These are phyloP conservation scores for Elongisporangium undulatum DNA, from an alignment of 352 stramenopile genomes.

Conservation along the genomic window DNA sequence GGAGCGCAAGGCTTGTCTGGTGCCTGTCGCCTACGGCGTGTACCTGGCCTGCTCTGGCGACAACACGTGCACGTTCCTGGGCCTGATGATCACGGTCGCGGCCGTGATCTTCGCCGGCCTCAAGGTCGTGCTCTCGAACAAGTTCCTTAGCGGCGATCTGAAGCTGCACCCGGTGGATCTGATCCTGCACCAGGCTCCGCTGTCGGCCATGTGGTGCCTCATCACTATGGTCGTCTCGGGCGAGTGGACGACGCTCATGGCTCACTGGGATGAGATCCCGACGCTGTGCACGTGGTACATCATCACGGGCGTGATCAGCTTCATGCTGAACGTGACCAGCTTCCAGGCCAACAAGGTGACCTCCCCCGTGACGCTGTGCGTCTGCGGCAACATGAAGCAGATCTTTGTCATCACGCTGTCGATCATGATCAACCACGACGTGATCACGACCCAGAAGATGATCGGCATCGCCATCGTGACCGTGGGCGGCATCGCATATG, in stretches of 20 bases:
- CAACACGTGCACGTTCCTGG: slow-evolving; percentile 86
- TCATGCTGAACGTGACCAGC: slow-evolving; percentile 93
- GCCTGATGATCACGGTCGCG: slow-evolving; percentile 85
- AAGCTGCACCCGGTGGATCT: slow-evolving; percentile 93
- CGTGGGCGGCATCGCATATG: slow-evolving; percentile 58
- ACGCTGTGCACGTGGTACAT: slow-evolving; percentile 65
- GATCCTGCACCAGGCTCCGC: slow-evolving; percentile 89
- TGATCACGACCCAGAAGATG: slow-evolving; percentile 62
- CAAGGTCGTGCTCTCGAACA: slow-evolving; percentile 91
- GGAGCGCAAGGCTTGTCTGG: slow-evolving; percentile 63
- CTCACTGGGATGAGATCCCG: slow-evolving; percentile 62
- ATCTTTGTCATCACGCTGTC: slow-evolving; percentile 82
- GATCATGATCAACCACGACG: slow-evolving; percentile 72
- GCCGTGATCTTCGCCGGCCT: slow-evolving; percentile 90
- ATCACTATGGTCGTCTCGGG: slow-evolving; percentile 75
- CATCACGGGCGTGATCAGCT: slow-evolving; percentile 87
- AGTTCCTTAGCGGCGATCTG: slow-evolving; percentile 91
- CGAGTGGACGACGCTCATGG: slow-evolving; percentile 58
- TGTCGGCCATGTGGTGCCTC: slow-evolving; percentile 90
- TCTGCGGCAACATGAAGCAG: slow-evolving; percentile 95
- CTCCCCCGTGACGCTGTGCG: slow-evolving; percentile 91
- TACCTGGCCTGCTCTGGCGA: slow-evolving; percentile 84
- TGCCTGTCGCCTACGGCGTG: slow-evolving; percentile 81
- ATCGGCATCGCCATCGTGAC: slow-evolving; percentile 69
- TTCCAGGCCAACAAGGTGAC: slow-evolving; percentile 95